A percentile compares a stretch with the other conserved stretches of the same genome.
Conservation (phyloP, 108 stramenopile genomes). For the Fragilariopsis cylindrus region DNA sequence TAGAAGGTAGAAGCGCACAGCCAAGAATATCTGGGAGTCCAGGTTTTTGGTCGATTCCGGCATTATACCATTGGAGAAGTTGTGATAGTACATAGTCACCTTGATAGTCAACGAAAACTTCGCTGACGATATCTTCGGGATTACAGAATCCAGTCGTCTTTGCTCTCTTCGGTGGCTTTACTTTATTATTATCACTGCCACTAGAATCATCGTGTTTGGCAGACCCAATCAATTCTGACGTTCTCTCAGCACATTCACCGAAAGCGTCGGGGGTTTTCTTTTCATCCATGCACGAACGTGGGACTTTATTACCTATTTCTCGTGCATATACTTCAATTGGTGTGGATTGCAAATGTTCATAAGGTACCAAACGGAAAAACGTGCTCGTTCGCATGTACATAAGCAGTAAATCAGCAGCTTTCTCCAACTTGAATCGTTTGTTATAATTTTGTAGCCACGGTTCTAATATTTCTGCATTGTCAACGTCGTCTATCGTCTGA, state of each 20-base stretch:
- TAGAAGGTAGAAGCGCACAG: constrained; percentile 67
- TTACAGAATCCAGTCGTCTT: constrained; percentile 44
- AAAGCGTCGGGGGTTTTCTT: background rate
- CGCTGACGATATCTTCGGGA: constrained; percentile 77
- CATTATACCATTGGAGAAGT: constrained; percentile 87
- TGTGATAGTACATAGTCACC: constrained; percentile 86
- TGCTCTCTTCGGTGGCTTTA: background rate
- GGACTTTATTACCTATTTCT: constrained; percentile 85
- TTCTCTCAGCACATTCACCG: background rate
- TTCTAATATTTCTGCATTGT: constrained; percentile 13
- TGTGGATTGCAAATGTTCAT: constrained; percentile 67
- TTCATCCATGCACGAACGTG: constrained; percentile 42
- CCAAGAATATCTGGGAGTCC: constrained; percentile 79
- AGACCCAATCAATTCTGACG: background rate
- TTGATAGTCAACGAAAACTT: constrained; percentile 72
- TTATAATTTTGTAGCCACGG: constrained; percentile 51
- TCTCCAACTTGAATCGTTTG: constrained; percentile 72
- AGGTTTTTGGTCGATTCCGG: constrained; percentile 77
- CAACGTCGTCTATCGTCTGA: background rate
- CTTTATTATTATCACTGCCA: constrained; percentile 17
- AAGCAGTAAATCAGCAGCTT: constrained; percentile 83
- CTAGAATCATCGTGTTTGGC: background rate
- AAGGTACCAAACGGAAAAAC: constrained; percentile 76
- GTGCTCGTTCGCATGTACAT: constrained; percentile 78
- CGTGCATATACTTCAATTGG: constrained; percentile 88